A percentile compares a stretch with the other conserved stretches of the same genome.
These are phyloP conservation scores for Physaria fendleri DNA, from an alignment of 345 rosid genomes.

Conservation along the genomic window DNA sequence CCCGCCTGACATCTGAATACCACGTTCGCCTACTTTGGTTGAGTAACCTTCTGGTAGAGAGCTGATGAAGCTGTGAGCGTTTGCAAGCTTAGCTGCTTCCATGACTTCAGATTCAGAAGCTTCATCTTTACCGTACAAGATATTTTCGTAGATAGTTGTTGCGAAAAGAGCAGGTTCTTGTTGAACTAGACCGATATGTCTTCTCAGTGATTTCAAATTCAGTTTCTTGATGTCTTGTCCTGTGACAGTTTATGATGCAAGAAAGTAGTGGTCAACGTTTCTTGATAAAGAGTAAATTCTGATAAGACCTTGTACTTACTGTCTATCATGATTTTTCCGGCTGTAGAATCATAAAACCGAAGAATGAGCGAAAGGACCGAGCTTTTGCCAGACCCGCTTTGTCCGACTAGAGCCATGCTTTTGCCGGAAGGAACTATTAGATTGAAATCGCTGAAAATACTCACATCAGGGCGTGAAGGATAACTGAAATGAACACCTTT, in stretches of 20 bases:
- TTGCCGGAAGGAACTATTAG: constrained; percentile 56
- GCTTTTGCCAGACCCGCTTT: constrained; percentile 95
- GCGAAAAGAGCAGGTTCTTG: constrained; percentile 93
- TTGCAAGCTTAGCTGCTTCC: constrained; percentile 80
- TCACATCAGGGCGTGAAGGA: constrained; percentile 78
- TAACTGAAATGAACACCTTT: constrained; percentile 64
- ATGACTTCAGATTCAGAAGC: constrained; percentile 71
- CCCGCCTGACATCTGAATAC: constrained; percentile 84
- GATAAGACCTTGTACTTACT: constrained; percentile 39
- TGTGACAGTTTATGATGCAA: no score
- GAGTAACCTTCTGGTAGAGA: constrained; percentile 78
- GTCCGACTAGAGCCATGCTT: constrained; percentile 89
- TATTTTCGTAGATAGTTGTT: constrained; percentile 76
- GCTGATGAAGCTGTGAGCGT: constrained; percentile 79
- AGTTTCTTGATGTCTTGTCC: constrained; percentile 65
- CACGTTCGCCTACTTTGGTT: constrained; percentile 82
- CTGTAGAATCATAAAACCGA: constrained; percentile 75
- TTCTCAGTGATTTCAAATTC: constrained; percentile 57
- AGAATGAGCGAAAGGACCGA: constrained; percentile 78
- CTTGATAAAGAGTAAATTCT: neutral
- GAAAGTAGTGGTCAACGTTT: neutral
- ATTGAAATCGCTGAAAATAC: constrained; percentile 62
- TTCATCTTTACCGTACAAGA: constrained; percentile 80
- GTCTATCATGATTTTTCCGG: constrained; percentile 70
- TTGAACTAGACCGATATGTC: constrained; percentile 78